These are phyloP conservation scores for Elongisporangium undulatum DNA, from an alignment of 352 stramenopile species.

Conservation along the genomic window DNA sequence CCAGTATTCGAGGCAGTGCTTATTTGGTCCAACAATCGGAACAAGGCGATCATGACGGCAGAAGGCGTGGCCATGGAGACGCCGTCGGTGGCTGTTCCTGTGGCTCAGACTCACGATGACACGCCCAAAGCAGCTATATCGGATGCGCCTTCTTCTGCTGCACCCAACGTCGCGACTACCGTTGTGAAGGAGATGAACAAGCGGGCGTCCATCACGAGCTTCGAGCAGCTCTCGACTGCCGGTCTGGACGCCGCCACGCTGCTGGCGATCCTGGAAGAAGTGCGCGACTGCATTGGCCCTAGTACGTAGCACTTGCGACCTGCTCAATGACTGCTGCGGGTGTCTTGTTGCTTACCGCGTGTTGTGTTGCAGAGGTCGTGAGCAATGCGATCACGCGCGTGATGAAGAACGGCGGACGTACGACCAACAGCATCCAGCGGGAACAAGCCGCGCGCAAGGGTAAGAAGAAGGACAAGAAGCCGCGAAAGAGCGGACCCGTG, in stretches of 20 bases:
- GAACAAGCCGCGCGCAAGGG: slow-evolving; percentile 12
- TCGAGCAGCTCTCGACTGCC: slow-evolving; percentile 14
- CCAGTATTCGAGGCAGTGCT: background rate
- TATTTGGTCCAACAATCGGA: background rate
- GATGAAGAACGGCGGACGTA: slow-evolving; percentile 31
- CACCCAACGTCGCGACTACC: background rate
- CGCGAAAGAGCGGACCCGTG: slow-evolving; percentile 18
- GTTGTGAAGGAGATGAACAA: slow-evolving; percentile 4
- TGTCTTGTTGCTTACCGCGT: slow-evolving; percentile 4
- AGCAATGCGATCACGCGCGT: slow-evolving; percentile 71
- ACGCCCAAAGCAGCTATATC: slow-evolving; percentile 1
- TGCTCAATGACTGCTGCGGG: slow-evolving; percentile 2
- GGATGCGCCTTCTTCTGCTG: background rate
- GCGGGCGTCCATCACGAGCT: background rate
- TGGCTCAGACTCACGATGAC: background rate
- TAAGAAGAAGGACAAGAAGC: slow-evolving; percentile 58
- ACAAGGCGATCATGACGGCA: background rate
- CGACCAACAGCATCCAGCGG: slow-evolving; percentile 11
- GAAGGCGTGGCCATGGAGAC: background rate
- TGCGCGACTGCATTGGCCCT: slow-evolving; percentile 52
- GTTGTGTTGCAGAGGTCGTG: slow-evolving; percentile 39
- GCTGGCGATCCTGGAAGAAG: slow-evolving; percentile 62
- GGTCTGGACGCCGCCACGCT: slow-evolving; percentile 39
- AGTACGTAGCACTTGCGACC: slow-evolving; percentile 26
- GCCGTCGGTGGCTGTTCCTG: background rate